Evolutionary conservation across 331 rosid genomes (phyloP).

Genomic region (Phaseolus coccineus): DNA sequence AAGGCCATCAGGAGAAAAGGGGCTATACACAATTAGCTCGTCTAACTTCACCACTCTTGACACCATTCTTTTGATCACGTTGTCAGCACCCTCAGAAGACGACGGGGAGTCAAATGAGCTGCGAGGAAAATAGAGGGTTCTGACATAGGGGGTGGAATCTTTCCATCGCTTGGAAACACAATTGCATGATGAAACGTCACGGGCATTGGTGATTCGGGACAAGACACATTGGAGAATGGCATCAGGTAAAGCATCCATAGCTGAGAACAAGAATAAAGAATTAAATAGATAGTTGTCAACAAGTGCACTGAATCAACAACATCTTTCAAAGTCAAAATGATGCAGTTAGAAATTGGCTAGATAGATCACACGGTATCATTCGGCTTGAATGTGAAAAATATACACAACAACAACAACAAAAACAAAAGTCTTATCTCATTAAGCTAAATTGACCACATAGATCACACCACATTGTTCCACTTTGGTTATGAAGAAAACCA

Average conservation of each 20-base stretch:
- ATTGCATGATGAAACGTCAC: conserved; percentile 77
- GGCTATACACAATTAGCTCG: conserved; percentile 71
- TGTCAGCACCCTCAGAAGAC: conserved; percentile 54
- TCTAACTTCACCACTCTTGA: conserved; percentile 59
- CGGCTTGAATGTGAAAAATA: no score
- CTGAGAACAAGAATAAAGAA: conserved; percentile 40
- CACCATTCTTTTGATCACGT: conserved; percentile 65
- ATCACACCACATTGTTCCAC: not conserved
- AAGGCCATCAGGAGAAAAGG: conserved; percentile 70
- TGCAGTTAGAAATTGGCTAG: not conserved
- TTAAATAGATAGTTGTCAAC: conserved; percentile 40
- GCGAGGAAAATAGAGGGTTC: conserved; percentile 78
- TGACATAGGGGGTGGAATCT: conserved; percentile 63
- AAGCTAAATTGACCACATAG: not conserved
- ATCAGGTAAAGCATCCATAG: conserved; percentile 86
- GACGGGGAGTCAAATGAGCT: conserved; percentile 62
- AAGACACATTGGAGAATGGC: conserved; percentile 71
- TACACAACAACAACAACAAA: not conserved
- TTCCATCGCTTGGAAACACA: conserved; percentile 87
- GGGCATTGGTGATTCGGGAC: conserved; percentile 64
- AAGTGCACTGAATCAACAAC: not conserved
- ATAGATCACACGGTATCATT: not conserved
- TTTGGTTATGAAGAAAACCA: not conserved
- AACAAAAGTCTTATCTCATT: not conserved
- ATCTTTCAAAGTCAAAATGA: conserved; percentile 10